phyloP scores from a whole-genome alignment of 192 early-diverging fungal species.

The Coemansia sp. region DNA sequence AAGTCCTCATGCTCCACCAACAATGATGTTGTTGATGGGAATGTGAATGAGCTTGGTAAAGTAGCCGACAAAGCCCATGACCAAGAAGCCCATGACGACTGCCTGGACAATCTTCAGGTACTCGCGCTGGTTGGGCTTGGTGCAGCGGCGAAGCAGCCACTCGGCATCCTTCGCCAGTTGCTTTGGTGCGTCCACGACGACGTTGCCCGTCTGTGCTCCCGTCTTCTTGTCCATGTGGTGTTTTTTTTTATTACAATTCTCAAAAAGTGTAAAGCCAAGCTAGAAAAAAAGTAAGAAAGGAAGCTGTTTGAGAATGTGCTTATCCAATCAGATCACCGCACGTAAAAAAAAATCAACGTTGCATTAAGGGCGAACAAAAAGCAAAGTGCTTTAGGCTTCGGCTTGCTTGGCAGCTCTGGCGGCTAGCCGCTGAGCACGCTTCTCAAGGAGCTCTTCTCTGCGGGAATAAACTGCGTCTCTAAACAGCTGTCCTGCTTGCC shows the following conservation, averaged over 20 bases:
- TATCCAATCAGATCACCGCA: constrained; percentile 7
- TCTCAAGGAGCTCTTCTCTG: constrained; percentile 32
- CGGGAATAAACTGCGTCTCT: constrained; percentile 29
- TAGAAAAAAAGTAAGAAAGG: not conserved
- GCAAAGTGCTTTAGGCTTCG: too few species aligned
- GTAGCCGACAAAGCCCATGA: constrained; percentile 97
- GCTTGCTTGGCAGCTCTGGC: not conserved
- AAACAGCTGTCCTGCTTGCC: constrained; percentile 24
- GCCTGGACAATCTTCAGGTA: constrained; percentile 92
- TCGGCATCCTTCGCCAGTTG: constrained; percentile 90
- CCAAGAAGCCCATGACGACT: constrained; percentile 90
- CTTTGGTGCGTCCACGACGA: constrained; percentile 81
- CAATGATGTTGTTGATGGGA: constrained; percentile 99
- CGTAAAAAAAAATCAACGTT: not conserved
- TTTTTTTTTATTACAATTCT: too few species aligned
- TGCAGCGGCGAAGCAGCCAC: constrained; percentile 92
- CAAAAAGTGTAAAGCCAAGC: too few species aligned
- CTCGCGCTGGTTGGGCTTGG: constrained; percentile 96
- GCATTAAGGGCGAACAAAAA: too few species aligned
- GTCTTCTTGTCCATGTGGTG: constrained; percentile 1
- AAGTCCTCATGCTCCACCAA: constrained; percentile 52
- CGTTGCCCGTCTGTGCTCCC: constrained; percentile 21
- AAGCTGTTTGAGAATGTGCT: not conserved
- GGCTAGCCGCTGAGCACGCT: constrained; percentile 38
- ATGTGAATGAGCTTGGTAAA: constrained; percentile 99